phyloP scores from a whole-genome alignment of 768 basidiomycete genomes.

The Lanmaoa rubissima region DNA sequence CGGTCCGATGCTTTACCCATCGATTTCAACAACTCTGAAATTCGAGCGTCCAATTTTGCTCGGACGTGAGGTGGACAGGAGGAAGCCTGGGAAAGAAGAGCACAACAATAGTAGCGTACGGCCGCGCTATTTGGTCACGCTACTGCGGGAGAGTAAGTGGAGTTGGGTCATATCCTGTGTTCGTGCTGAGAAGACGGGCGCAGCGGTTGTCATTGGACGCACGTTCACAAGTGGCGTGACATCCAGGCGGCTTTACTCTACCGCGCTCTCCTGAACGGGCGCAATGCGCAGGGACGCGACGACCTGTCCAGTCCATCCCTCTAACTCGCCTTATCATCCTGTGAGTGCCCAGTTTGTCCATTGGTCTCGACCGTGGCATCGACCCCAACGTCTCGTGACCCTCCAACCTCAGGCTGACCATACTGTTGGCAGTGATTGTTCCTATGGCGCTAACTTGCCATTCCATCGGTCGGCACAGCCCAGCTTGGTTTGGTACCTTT shows the following conservation, averaged over 20 bases:
- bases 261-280: not conserved
- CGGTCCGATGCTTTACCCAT: not conserved
- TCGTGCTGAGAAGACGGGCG: constrained; percentile 7
- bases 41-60: not conserved
- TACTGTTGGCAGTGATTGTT: not conserved
- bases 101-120: no score
- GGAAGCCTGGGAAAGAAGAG: no score
- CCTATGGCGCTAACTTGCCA: constrained; percentile 9
- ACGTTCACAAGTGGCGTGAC: constrained; percentile 28
- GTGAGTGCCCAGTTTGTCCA: constrained; percentile 1
- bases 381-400: not conserved
- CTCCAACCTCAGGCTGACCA: not conserved
- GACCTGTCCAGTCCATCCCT: not conserved
- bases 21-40: not conserved
- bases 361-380: not conserved
- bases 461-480: constrained; percentile 6
- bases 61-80: not conserved
- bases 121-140: not conserved
- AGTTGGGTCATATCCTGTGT: constrained; percentile 17
- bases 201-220: not conserved
- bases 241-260: not conserved
- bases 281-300: not conserved
- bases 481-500: constrained; percentile 5
- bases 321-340: constrained; percentile 1
- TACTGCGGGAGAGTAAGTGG: constrained; percentile 17